These are phyloP conservation scores for Sclerotinia minor DNA, from an alignment of 2,329 filamentous ascomycete species.

Conservation along the genomic window DNA sequence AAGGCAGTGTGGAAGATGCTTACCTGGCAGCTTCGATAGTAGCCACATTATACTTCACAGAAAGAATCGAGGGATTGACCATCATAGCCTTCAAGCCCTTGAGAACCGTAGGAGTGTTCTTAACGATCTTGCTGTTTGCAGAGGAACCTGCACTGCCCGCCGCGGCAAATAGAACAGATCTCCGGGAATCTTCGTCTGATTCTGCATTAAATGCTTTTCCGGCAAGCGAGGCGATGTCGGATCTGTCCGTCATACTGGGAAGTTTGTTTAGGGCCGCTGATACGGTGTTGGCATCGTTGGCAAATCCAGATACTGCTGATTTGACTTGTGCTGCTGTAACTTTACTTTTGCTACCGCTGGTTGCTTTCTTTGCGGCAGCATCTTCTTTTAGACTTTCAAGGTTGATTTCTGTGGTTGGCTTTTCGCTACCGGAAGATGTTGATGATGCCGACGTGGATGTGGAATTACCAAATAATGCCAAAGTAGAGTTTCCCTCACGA, in stretches of 20 bases:
- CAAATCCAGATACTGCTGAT: slow-evolving; percentile 32
- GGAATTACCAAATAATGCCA: slow-evolving; percentile 3
- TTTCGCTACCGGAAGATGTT: not conserved
- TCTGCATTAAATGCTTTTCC: slow-evolving; percentile 35
- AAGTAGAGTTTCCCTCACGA: slow-evolving; percentile 2
- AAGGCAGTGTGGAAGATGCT: not conserved
- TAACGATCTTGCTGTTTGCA: slow-evolving; percentile 36
- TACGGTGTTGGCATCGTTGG: slow-evolving; percentile 36
- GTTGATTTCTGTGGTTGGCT: not conserved
- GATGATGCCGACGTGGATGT: not conserved
- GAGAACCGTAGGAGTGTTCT: slow-evolving; percentile 35
- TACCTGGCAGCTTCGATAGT: slow-evolving; percentile 25
- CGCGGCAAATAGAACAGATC: slow-evolving; percentile 32
- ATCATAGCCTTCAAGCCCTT: slow-evolving; percentile 32
- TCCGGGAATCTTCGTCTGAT: slow-evolving; percentile 34
- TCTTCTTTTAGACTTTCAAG: not conserved
- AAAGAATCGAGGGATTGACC: slow-evolving; percentile 9
- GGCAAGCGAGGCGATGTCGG: slow-evolving; percentile 31
- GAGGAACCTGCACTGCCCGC: slow-evolving; percentile 31
- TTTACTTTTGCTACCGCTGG: not conserved
- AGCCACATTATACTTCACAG: slow-evolving; percentile 19
- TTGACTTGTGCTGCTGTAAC: slow-evolving; percentile 26
- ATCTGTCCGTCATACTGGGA: slow-evolving; percentile 25
- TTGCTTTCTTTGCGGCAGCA: not conserved
- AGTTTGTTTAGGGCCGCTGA: slow-evolving; percentile 34